These are phyloP conservation scores for Hortiboletus flavorubellus DNA, from an alignment of 768 basidiomycete genomes.

Conservation along the genomic window DNA sequence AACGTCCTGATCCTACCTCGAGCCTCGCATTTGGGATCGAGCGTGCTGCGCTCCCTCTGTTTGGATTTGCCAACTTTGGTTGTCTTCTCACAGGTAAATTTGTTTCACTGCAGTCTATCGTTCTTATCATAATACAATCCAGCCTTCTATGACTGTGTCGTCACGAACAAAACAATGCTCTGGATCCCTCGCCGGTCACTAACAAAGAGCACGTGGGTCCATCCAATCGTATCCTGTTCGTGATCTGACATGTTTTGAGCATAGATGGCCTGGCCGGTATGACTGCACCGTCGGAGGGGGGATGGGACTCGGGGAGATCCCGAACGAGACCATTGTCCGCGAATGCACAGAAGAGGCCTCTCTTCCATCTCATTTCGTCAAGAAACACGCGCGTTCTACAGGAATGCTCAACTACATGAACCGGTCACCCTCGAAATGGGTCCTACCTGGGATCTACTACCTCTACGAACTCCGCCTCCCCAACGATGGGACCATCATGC, in stretches of 20 bases:
- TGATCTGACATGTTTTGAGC: not conserved
- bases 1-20: not conserved
- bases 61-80: constrained; percentile 43
- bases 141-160: constrained; percentile 36
- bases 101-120: not conserved
- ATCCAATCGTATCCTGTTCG: not conserved
- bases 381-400: constrained; percentile 28
- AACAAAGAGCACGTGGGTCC: constrained; percentile 39
- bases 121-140: not conserved
- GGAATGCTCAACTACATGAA: constrained; percentile 41
- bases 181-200: constrained; percentile 42
- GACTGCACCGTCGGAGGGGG: constrained; percentile 46
- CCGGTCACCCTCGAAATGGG: constrained; percentile 41
- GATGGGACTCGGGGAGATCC: constrained; percentile 38
- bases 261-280: constrained; percentile 33
- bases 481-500: constrained; percentile 30
- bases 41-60: constrained; percentile 43
- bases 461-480: constrained; percentile 43
- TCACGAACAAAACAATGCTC: constrained; percentile 28
- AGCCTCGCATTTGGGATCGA: constrained; percentile 39
- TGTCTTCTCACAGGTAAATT: constrained; percentile 38
- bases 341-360: constrained; percentile 45
- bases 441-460: constrained; percentile 45
- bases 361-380: constrained; percentile 37
- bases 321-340: constrained; percentile 36